phyloP scores from a whole-genome alignment of 1,284 basidiomycete genomes.

The Ganoderma sinense region DNA sequence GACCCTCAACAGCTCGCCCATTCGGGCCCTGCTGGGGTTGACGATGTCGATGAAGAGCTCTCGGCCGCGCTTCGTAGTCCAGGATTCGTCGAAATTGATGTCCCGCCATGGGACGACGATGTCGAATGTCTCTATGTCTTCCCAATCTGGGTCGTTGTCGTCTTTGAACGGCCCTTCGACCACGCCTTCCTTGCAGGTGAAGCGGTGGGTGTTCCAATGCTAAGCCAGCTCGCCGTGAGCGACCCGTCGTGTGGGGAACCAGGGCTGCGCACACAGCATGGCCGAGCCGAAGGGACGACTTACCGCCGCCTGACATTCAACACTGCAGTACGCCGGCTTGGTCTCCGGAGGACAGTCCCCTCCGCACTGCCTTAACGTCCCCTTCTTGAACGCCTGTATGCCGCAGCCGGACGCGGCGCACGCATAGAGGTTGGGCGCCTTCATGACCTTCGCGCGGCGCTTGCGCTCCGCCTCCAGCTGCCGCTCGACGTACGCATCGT shows the following conservation, averaged over 20 bases:
- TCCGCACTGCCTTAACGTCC: not conserved
- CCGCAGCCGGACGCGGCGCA: constrained; percentile 8
- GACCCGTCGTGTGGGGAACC: not conserved
- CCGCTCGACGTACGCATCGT: not conserved
- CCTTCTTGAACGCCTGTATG: not conserved
- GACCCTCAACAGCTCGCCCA: not conserved
- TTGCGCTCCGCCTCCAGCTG: not conserved
- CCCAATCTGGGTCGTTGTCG: constrained; percentile 4
- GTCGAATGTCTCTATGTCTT: not conserved
- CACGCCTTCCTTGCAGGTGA: not conserved
- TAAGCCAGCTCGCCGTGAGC: not conserved
- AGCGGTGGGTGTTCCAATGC: not conserved
- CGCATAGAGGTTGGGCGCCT: constrained; percentile 5
- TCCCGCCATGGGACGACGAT: not conserved
- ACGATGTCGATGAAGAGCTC: constrained; percentile 7
- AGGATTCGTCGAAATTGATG: not conserved
- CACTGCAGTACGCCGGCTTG: constrained; percentile 7
- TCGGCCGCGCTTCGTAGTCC: not conserved
- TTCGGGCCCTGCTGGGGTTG: not conserved
- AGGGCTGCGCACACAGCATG: not conserved
- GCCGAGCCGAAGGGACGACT: not conserved
- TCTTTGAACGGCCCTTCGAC: not conserved
- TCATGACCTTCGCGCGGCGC: not conserved
- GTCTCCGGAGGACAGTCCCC: not conserved
- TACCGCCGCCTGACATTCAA: constrained; percentile 1